Evolutionary conservation across 768 basidiomycete species (phyloP), one percentile per base, ranked within the genome.

Genomic region (Pholiota molesta): DNA sequence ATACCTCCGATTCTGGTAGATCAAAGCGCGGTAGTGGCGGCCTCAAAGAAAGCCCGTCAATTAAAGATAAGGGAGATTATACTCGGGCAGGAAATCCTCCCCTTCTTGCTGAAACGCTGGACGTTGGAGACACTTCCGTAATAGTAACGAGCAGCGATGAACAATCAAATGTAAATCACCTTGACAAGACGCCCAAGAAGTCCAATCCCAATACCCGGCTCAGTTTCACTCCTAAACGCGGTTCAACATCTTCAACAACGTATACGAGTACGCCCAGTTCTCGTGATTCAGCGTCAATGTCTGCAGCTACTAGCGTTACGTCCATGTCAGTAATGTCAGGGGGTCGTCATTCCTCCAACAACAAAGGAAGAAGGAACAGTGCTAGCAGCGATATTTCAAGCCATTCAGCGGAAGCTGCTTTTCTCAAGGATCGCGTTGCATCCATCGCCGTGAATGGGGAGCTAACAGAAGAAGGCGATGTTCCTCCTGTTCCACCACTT

Each of bases 401-500:
- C 28, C 87, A 92, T 64, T 90, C 92, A 2, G 78, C 82, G 55
- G 93, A 94, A 68, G 84, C 80, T 3, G 76, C 78, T 28, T 80
- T 80, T 55, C 76, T 86, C 63, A 90, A 87, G 65, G 92, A 93
- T 69, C 87, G 91, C 51, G 85, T 81, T 47, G 85, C 86, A 55
- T 85, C 81, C 23, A 79, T 89, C 59, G 85, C 83, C 51, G 76
- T 77, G 55, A 84, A 82, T 65, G 83, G 80, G 53, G 91, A 94
- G 63, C 74, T 75, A 45, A 73, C 77, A 45, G 90, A 92, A 60
- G 86, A 86, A 66, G 77, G 78, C 61, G 69, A 78, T 60, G 95
- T 97, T n/a, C 95, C 95, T 17, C 95, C 95, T 28, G 94, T 97
- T 3, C 95, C 95, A 37, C 95, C 95, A 39, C 78, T 97, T 28